A percentile compares a stretch with the other conserved stretches of the same genome.
These are phyloP conservation scores for Phytopythium cucurbitacearum DNA, from an alignment of 352 stramenopile species.

Conservation along the genomic window DNA sequence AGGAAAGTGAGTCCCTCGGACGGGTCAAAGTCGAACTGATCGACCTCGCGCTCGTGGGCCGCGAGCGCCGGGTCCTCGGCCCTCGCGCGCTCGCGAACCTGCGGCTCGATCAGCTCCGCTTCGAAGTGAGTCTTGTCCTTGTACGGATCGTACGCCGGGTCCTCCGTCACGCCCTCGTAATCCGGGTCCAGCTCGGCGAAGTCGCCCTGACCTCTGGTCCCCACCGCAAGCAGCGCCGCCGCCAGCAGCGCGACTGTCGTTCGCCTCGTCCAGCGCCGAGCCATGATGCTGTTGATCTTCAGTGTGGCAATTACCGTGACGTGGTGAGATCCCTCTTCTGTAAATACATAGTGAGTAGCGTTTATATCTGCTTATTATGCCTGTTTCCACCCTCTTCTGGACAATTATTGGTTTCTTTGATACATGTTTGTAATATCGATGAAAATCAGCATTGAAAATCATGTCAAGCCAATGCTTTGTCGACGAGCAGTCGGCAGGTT, in stretches of 20 bases:
- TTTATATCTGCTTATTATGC: too few species aligned
- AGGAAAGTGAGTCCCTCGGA: slow-evolving; percentile 79
- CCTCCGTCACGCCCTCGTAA: slow-evolving; percentile 24
- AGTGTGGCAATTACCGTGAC: too few species aligned
- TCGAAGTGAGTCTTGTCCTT: slow-evolving; percentile 16
- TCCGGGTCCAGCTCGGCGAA: slow-evolving; percentile 33
- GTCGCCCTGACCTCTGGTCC: slow-evolving; percentile 19
- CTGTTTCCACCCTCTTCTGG: too few species aligned
- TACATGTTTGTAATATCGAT: too few species aligned
- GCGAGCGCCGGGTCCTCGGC: slow-evolving; percentile 9
- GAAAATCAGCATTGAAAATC: too few species aligned
- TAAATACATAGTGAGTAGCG: too few species aligned
- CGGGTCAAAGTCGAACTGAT: slow-evolving; percentile 78
- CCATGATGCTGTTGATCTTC: too few species aligned
- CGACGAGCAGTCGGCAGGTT: too few species aligned
- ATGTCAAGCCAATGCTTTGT: too few species aligned
- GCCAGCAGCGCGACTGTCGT: slow-evolving; percentile 6
- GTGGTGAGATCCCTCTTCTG: too few species aligned
- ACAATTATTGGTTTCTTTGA: too few species aligned
- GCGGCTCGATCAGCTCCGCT: slow-evolving; percentile 11
- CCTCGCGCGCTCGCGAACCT: slow-evolving; percentile 9
- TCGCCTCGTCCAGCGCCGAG: too few species aligned
- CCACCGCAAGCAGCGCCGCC: slow-evolving; percentile 4
- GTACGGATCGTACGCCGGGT: slow-evolving; percentile 64
- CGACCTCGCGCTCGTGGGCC: slow-evolving; percentile 41